Conservation (phyloP, 2,329 filamentous ascomycete species). For the Periconia sp. region DNA sequence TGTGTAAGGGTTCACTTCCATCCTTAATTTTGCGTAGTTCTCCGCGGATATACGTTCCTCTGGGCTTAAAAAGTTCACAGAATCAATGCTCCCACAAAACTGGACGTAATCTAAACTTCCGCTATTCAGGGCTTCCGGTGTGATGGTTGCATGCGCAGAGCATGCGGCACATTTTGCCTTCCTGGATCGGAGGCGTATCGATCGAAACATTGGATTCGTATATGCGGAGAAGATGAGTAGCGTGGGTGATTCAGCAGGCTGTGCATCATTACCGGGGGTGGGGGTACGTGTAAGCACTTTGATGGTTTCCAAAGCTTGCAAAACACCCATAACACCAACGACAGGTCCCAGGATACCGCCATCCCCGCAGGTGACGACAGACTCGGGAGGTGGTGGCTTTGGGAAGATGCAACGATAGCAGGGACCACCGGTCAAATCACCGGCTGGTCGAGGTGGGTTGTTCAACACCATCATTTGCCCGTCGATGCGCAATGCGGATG, state of each 20-base stretch:
- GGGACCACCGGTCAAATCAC: slow-evolving; percentile 65
- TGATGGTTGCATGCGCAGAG: slow-evolving; percentile 64
- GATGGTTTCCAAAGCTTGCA: slow-evolving; percentile 87
- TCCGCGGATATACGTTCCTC: slow-evolving; percentile 69
- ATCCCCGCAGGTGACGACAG: slow-evolving; percentile 84
- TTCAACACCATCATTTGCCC: slow-evolving; percentile 91
- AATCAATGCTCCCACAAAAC: slow-evolving; percentile 72
- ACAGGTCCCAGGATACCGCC: slow-evolving; percentile 91
- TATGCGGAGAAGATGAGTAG: slow-evolving; percentile 60
- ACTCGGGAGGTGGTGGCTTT: slow-evolving; percentile 79
- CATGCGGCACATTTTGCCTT: slow-evolving; percentile 77
- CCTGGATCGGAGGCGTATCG: slow-evolving; percentile 70
- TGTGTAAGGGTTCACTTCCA: slow-evolving; percentile 36
- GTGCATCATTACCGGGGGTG: slow-evolving; percentile 8
- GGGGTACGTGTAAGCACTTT: slow-evolving; percentile 66
- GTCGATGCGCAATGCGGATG: slow-evolving; percentile 83
- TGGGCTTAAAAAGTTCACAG: slow-evolving; percentile 59
- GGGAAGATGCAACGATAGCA: slow-evolving; percentile 96
- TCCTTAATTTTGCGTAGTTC: slow-evolving; percentile 55
- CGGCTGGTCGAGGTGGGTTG: slow-evolving; percentile 67
- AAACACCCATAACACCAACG: slow-evolving; percentile 87
- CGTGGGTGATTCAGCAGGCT: slow-evolving; percentile 36
- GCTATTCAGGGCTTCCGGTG: slow-evolving; percentile 60
- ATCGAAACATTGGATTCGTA: slow-evolving; percentile 64
- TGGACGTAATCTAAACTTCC: slow-evolving; percentile 79